Percentiles rank a stretch among this genome's conserved stretches.
Conservation (phyloP, 306 rosid species). For the Glycine latifolia region DNA sequence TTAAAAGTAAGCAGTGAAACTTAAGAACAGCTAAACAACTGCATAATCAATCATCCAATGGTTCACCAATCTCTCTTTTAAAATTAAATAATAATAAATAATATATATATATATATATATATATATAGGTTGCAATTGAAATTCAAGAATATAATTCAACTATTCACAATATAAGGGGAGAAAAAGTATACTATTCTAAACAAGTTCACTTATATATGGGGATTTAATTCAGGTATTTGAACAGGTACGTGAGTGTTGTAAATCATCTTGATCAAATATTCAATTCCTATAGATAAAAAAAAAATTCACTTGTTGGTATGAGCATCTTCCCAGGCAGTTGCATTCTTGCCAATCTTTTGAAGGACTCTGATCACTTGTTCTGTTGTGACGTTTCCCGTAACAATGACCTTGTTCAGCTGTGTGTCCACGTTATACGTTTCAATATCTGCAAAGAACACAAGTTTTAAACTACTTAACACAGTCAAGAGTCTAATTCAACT, state of each 20-base stretch:
- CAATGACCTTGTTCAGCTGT: slow-evolving; percentile 73
- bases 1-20: neutral
- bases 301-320: neutral
- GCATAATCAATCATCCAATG: neutral
- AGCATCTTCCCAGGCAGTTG: slow-evolving; percentile 63
- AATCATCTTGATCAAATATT: no score
- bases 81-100: no score
- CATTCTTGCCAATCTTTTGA: slow-evolving; percentile 79
- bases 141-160: no score
- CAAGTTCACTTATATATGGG: neutral
- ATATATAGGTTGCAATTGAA: no score
- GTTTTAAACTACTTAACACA: neutral
- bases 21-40: neutral
- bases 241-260: no score
- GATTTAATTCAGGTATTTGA: no score
- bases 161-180: neutral
- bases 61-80: neutral
- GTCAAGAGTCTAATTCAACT: no score
- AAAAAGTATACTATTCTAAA: neutral
- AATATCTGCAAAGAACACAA: slow-evolving; percentile 58
- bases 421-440: slow-evolving; percentile 82
- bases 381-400: slow-evolving; percentile 77
- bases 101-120: no score
- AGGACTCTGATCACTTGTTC: slow-evolving; percentile 78
- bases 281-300: no score